Conservation (phyloP, 73 alveolate species). For the Durusdinium trenchii region DNA sequence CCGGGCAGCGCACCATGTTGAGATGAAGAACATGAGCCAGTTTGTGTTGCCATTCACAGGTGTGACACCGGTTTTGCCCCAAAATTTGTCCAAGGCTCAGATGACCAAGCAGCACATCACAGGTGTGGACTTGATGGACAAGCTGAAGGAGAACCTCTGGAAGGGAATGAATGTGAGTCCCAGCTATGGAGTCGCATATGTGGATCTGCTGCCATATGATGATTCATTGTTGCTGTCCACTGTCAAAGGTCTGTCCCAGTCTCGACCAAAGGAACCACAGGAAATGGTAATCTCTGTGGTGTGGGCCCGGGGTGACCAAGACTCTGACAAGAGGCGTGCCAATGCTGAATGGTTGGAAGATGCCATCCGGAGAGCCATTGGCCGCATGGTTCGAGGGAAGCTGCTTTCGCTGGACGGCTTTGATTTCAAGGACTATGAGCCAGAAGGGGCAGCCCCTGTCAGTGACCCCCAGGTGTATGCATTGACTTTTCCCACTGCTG, state of each 20-base stretch:
- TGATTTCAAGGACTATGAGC: not conserved
- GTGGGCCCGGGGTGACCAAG: constrained; percentile 63
- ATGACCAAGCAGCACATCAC: constrained; percentile 36
- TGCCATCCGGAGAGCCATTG: not conserved
- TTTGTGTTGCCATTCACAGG: constrained; percentile 35
- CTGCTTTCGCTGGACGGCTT: not conserved
- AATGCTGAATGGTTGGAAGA: not conserved
- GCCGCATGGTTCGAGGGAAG: constrained; percentile 7
- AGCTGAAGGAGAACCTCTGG: constrained; percentile 21
- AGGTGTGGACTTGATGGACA: constrained; percentile 8
- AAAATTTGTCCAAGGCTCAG: constrained; percentile 31
- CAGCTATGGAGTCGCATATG: not conserved
- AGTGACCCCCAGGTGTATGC: not conserved
- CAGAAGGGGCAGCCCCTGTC: not conserved
- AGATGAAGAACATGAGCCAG: not conserved
- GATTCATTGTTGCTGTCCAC: constrained; percentile 38
- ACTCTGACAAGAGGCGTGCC: constrained; percentile 7
- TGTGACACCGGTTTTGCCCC: not conserved
- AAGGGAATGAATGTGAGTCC: not conserved
- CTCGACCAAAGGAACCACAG: constrained; percentile 35
- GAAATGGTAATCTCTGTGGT: constrained; percentile 2
- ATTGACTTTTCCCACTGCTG: constrained; percentile 45
- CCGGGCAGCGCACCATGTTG: not conserved
- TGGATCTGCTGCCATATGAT: constrained; percentile 56
- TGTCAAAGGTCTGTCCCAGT: constrained; percentile 2